Evolutionary conservation across 1,284 basidiomycete species (phyloP), one percentile per base, ranked within the genome.

Genomic region (Afroboletus lepidellus): DNA sequence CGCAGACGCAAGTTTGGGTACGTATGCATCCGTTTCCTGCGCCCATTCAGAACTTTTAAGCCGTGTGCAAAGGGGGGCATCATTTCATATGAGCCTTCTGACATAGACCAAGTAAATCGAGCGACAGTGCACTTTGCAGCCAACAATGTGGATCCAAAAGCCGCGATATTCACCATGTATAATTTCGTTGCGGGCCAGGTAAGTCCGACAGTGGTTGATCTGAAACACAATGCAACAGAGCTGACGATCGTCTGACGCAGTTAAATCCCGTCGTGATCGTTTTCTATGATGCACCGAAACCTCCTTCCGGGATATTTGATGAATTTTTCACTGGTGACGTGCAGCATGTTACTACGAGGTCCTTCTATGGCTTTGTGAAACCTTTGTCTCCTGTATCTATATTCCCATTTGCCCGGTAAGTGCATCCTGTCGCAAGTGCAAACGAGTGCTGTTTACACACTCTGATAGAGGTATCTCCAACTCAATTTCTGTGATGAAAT

Each of bases 1-100:
- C 78, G 11, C 81, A 84, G 64, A 71, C 68, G 0, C 59, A 78
- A 57, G 77, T 85, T 43, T 86, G 83, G 83, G 83, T 84, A 63
- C n/a, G 37, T 41, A 41, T 24, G 24, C n/a, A 18, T 20, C 12
- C 21, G 13, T 25, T 34, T 15, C 12, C 1, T 11, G 25, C 16
- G 12, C 34, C 6, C 3, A 37, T 41, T 25, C 16, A 1, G 8
- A 16, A 34, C 5, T 11, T n/a, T 37, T 46, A 2, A 49, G 20
- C 0, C 25, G 3, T 24, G 9, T 38, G 18, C 8, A 18, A 55
- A 84, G 83, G 83, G 83, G 12, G 84, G 84, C 1, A 32, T 76
- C 0, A 73, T 82, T 12, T 72, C 69, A 0, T 77, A 75, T 54
- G 71, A 71, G 5, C 15, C 50, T 2, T 61, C 68, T 16, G 37